Evolutionary conservation across 2,329 filamentous ascomycete genomes (phyloP), one percentile per base, ranked within the genome.

Genomic region (Pyrenochaeta sp.): DNA sequence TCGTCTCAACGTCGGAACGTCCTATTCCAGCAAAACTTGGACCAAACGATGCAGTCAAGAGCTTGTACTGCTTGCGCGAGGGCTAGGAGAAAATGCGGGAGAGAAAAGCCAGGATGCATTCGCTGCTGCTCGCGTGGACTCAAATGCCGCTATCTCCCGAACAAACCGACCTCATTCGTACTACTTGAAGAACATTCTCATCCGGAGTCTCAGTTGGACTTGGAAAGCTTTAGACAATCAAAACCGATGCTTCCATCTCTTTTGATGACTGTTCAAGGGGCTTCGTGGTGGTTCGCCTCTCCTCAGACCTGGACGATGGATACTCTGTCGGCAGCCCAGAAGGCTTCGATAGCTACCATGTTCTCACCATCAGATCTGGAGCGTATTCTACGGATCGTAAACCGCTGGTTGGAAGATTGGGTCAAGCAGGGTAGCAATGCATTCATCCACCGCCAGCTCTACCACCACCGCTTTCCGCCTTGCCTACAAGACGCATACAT

Each of bases 401-500:
- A 18, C 7, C n/a, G 17, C 6, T 43, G 40, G 40, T 24, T 43
- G n/a, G 17, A 9, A 4, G 13, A 37, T 15, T 43, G 40, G 40
- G 24, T 32, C 9, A 22, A 36, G 3, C 18, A 31, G 9, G 40
- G 32, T 5, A 23, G 24, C 13, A 29, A 24, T 27, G 26, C 32
- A 9, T 37, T 43, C 26, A 37, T 43, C 9, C 35, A 44, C 30
- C 14, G 11, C 3, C 28, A 32, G 14, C 14, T 40, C 5, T 32
- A 40, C 24, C 22, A n/a, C 6, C 18, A 11, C 4, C 31, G 31
- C 6, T 32, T 35, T 22, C 36, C 42, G 1, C 8, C 15, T 13
- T 32, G 21, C 3, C 29, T 43, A 8, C 32, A 43, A 37, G 13
- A 31, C 19, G 40, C 40, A n/a, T 37, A 43, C 21, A 28, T 37